These are phyloP conservation scores for Acanthamoeba royreba DNA, from an alignment of 208 protist genomes.

Conservation along the genomic window DNA sequence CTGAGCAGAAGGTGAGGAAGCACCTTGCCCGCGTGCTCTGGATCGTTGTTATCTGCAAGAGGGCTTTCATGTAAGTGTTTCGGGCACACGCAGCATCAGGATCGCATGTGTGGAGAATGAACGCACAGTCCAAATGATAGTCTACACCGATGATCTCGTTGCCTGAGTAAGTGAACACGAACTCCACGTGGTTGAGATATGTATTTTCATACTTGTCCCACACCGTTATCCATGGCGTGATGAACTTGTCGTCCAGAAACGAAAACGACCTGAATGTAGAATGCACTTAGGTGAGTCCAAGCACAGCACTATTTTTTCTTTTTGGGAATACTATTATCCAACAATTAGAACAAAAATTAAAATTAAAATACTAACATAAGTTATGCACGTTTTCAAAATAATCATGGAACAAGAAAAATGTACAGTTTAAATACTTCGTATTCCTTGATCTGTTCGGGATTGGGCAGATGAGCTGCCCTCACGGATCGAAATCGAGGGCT, in stretches of 20 bases:
- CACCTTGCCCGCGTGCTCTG: background rate
- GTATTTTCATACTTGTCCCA: background rate
- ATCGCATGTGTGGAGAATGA: background rate
- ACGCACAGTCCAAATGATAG: background rate
- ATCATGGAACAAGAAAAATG: background rate
- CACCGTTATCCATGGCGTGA: slow-evolving; percentile 29
- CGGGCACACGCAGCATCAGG: too few species aligned
- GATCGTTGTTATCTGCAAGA: background rate
- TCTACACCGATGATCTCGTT: background rate
- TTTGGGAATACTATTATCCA: too few species aligned
- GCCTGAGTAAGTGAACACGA: background rate
- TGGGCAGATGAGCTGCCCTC: background rate
- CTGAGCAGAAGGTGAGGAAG: background rate
- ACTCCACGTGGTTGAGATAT: slow-evolving; percentile 26
- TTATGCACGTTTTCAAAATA: too few species aligned
- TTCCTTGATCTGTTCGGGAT: background rate
- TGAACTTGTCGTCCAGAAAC: background rate
- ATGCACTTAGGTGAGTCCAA: background rate
- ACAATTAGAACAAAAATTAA: background rate
- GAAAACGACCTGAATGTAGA: background rate
- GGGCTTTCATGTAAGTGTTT: background rate
- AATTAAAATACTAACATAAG: background rate
- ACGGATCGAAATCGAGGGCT: background rate
- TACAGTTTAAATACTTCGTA: slow-evolving; percentile 5
- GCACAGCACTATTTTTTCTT: too few species aligned